Percentiles rank a stretch among this genome's conserved stretches.
phyloP scores from a whole-genome alignment of 2,329 filamentous ascomycete genomes.

The Neocatenulostroma microsporum region DNA sequence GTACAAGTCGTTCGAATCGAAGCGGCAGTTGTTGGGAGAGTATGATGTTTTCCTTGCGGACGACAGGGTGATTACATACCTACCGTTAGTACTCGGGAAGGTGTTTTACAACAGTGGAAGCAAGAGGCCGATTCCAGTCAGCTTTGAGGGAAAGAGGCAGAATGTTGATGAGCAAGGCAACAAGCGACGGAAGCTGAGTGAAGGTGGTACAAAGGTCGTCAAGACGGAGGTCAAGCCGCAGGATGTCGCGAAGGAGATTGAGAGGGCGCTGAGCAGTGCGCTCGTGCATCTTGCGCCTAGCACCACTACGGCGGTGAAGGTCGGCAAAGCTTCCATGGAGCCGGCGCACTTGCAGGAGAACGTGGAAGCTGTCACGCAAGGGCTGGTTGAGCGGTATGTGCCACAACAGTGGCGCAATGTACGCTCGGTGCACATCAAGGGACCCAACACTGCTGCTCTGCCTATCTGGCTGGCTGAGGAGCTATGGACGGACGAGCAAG shows the following conservation, averaged over 20 bases:
- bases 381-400: conserved; percentile 69
- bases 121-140: conserved; percentile 82
- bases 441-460: conserved; percentile 74
- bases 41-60: conserved; percentile 94
- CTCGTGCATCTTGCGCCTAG: conserved; percentile 72
- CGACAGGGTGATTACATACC: conserved; percentile 64
- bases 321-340: conserved; percentile 68
- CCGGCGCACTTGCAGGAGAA: conserved; percentile 74
- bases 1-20: conserved; percentile 81
- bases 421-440: conserved; percentile 80
- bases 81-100: conserved; percentile 78
- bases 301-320: conserved; percentile 69
- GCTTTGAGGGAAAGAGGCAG: conserved; percentile 51
- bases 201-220: conserved; percentile 31
- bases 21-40: conserved; percentile 72
- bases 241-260: conserved; percentile 71
- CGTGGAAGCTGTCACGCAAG: conserved; percentile 60
- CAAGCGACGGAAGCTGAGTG: conserved; percentile 37
- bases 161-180: conserved; percentile 46
- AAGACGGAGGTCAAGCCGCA: conserved; percentile 49
- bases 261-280: conserved; percentile 67
- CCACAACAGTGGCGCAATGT: conserved; percentile 84
- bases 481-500: conserved; percentile 73
- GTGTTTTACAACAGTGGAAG: conserved; percentile 76
- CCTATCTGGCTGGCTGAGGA: conserved; percentile 94